These are phyloP conservation scores for Phtheirospermum japonicum DNA, from an alignment of 257 asterid genomes.

Conservation along the genomic window DNA sequence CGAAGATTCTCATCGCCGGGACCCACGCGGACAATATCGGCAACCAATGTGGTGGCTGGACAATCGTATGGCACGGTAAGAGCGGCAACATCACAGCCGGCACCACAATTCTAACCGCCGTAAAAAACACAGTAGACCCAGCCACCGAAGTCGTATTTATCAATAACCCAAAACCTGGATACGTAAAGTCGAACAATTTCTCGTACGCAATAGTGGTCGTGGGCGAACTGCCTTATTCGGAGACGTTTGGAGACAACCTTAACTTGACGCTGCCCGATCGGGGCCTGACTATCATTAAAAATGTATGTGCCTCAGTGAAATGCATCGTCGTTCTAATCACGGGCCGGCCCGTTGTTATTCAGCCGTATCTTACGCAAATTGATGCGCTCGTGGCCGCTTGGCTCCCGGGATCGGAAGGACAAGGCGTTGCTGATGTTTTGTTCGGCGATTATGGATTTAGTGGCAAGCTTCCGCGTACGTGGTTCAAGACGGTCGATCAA, in stretches of 20 bases:
- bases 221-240: constrained; percentile 40
- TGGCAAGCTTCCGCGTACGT: constrained; percentile 28
- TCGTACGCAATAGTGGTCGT: constrained; percentile 39
- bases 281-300: constrained; percentile 26
- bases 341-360: constrained; percentile 36
- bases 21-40: constrained; percentile 40
- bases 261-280: constrained; percentile 33
- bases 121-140: constrained; percentile 25
- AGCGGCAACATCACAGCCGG: constrained; percentile 35
- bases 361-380: constrained; percentile 30
- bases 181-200: constrained; percentile 24
- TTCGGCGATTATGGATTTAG: constrained; percentile 38
- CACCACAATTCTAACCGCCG: constrained; percentile 33
- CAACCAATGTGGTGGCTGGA: constrained; percentile 46
- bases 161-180: constrained; percentile 23
- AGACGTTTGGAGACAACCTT: constrained; percentile 33
- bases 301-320: constrained; percentile 27
- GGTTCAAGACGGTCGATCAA: constrained; percentile 37
- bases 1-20: constrained; percentile 39
- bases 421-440: constrained; percentile 37
- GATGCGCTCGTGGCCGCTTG: constrained; percentile 44
- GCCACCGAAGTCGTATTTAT: constrained; percentile 24
- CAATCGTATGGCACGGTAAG: constrained; percentile 40
- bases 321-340: constrained; percentile 36
- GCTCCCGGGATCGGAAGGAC: constrained; percentile 44